A percentile compares a stretch with the other conserved stretches of the same genome.
These are phyloP conservation scores for Cutaneotrichosporon arboriforme DNA, from an alignment of 1,284 basidiomycete species.

Conservation along the genomic window DNA sequence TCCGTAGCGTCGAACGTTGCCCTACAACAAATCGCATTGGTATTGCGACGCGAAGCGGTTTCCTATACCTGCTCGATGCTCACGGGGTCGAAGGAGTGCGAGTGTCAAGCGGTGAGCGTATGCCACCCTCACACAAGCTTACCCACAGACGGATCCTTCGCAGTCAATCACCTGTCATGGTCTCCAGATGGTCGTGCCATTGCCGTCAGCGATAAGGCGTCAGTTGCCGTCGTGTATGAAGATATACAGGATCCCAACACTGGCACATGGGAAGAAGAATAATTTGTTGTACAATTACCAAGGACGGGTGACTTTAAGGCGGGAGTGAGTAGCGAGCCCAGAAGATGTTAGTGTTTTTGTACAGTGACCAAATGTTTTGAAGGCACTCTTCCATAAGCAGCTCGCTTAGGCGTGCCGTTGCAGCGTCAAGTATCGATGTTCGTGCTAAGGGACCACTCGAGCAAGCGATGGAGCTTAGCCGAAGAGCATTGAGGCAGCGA, in stretches of 20 bases:
- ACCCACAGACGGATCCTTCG: conserved; percentile 12
- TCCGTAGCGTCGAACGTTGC: conserved; percentile 27
- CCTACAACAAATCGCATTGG: conserved; percentile 18
- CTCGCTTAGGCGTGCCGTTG: too few relatives aligned
- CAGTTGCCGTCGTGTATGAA: conserved; percentile 36
- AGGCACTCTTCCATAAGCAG: too few relatives aligned
- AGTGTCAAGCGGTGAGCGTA: conserved; percentile 33
- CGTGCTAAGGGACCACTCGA: too few relatives aligned
- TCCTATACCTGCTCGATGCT: conserved; percentile 37
- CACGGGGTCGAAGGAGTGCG: conserved; percentile 37
- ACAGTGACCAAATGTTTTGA: too few relatives aligned
- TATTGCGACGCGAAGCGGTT: conserved; percentile 17
- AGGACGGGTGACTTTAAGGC: too few relatives aligned
- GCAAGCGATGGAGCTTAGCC: too few relatives aligned
- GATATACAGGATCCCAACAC: not conserved
- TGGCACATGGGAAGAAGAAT: conserved; percentile 9
- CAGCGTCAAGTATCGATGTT: too few relatives aligned
- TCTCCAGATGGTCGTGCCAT: conserved; percentile 34
- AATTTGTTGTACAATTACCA: not conserved
- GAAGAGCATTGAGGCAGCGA: conserved; percentile 83
- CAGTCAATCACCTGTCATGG: conserved; percentile 21
- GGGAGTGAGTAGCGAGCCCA: too few relatives aligned
- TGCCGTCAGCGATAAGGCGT: conserved; percentile 21
- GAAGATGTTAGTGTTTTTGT: too few relatives aligned
- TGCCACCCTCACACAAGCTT: not conserved